These are phyloP conservation scores for Coemansia sp. DNA, from an alignment of 192 early-diverging fungal species.

Conservation along the genomic window DNA sequence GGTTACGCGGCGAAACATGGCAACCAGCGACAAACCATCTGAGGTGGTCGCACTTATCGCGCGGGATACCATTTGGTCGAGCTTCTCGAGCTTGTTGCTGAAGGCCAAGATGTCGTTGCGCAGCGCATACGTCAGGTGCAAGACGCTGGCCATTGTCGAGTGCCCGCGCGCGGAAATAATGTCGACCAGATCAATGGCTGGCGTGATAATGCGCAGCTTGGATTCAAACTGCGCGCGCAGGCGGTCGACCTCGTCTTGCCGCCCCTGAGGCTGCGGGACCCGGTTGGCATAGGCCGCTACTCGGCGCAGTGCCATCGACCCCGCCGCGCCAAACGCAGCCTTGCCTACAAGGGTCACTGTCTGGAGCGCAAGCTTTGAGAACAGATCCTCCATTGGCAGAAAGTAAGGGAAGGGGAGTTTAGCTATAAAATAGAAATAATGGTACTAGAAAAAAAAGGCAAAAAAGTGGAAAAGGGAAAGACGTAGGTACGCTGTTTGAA, in stretches of 20 bases:
- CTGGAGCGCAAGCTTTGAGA: constrained; percentile 64
- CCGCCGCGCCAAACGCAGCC: constrained; percentile 59
- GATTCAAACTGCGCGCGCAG: constrained; percentile 56
- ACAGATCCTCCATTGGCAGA: constrained; percentile 61
- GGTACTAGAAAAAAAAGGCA: too few species aligned
- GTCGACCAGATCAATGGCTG: constrained; percentile 72
- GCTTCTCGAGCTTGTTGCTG: constrained; percentile 28
- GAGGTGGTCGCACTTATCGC: too few species aligned
- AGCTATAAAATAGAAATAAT: background rate
- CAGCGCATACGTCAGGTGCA: constrained; percentile 59
- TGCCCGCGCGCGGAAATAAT: constrained; percentile 67
- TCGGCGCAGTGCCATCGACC: constrained; percentile 53
- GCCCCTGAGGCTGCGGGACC: constrained; percentile 16
- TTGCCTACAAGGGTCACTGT: constrained; percentile 65
- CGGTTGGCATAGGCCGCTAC: constrained; percentile 54
- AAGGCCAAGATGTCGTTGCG: constrained; percentile 60
- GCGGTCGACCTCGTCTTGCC: constrained; percentile 36
- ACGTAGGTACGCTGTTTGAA: too few species aligned
- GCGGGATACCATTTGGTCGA: constrained; percentile 4
- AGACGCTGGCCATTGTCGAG: constrained; percentile 59
- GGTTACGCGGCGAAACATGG: constrained; percentile 11
- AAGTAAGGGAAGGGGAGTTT: background rate
- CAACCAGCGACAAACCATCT: background rate
- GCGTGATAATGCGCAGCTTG: constrained; percentile 61
- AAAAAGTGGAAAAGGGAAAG: too few species aligned